phyloP scores from a whole-genome alignment of 2,329 filamentous ascomycete species.

The Neonectria faginata region DNA sequence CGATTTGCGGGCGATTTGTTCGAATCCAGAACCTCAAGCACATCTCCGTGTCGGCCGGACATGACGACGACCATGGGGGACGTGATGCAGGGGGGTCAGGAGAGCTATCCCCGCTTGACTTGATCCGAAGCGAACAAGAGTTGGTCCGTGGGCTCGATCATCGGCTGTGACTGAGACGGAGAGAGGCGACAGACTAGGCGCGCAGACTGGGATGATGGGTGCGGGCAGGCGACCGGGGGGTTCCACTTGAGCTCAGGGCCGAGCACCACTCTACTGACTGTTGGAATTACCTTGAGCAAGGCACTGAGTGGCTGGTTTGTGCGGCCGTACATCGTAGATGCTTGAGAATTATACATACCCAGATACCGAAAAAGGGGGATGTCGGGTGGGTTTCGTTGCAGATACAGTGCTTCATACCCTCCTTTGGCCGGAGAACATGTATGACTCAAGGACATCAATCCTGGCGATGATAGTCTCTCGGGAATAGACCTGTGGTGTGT shows the following conservation, averaged over 20 bases:
- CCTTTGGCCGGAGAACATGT: background rate
- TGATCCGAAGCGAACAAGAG: conserved; percentile 41
- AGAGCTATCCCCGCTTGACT: conserved; percentile 20
- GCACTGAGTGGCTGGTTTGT: conserved; percentile 17
- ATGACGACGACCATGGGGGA: conserved; percentile 18
- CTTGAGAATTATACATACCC: conserved; percentile 3
- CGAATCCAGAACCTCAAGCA: conserved; percentile 6
- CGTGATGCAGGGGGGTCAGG: conserved; percentile 15
- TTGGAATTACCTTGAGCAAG: background rate
- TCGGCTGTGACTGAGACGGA: conserved; percentile 42
- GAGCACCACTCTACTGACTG: conserved; percentile 38
- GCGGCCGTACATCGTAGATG: conserved; percentile 1
- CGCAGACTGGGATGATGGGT: conserved; percentile 40
- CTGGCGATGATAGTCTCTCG: background rate
- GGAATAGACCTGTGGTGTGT: conserved; percentile 3
- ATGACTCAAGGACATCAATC: conserved; percentile 6
- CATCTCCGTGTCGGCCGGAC: conserved; percentile 20
- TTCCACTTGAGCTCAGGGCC: conserved; percentile 28
- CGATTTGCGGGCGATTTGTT: conserved; percentile 5
- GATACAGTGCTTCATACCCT: background rate
- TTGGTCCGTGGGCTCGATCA: conserved; percentile 45
- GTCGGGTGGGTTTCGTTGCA: conserved; percentile 5
- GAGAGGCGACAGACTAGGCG: conserved; percentile 39
- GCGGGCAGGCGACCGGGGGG: conserved; percentile 33
- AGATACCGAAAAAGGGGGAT: background rate